Conservation (phyloP, 306 rosid genomes). For the Ormosia emarginata region DNA sequence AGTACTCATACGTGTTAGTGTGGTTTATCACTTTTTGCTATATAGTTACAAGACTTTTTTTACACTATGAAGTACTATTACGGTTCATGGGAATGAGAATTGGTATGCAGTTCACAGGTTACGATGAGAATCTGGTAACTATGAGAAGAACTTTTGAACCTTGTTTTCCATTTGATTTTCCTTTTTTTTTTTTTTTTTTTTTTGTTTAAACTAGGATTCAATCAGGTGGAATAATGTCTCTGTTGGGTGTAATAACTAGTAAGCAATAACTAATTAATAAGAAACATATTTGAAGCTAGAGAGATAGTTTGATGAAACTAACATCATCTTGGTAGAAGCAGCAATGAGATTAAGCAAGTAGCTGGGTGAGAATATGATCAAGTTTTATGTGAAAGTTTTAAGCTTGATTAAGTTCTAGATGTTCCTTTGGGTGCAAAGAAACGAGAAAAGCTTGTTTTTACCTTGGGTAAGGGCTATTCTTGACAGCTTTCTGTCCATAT, state of each 20-base stretch:
- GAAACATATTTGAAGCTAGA: neutral
- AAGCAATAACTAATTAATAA: neutral
- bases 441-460: neutral
- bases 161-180: neutral
- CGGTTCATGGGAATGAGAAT: neutral
- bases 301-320: neutral
- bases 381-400: neutral
- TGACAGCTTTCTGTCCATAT: constrained; percentile 87
- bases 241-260: neutral
- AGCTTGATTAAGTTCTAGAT: neutral
- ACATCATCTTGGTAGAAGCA: neutral
- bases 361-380: neutral
- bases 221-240: neutral
- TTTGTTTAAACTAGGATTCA: neutral
- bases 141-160: neutral
- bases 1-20: neutral
- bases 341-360: neutral
- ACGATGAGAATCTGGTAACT: no score
- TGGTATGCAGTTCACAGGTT: neutral
- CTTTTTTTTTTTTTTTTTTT: no score
- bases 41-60: no score
- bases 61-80: neutral
- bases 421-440: neutral
- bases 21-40: neutral
- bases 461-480: constrained; percentile 91